phyloP scores from a whole-genome alignment of 1,139 yeast genomes.

The Yamadazyma dushanensis region DNA sequence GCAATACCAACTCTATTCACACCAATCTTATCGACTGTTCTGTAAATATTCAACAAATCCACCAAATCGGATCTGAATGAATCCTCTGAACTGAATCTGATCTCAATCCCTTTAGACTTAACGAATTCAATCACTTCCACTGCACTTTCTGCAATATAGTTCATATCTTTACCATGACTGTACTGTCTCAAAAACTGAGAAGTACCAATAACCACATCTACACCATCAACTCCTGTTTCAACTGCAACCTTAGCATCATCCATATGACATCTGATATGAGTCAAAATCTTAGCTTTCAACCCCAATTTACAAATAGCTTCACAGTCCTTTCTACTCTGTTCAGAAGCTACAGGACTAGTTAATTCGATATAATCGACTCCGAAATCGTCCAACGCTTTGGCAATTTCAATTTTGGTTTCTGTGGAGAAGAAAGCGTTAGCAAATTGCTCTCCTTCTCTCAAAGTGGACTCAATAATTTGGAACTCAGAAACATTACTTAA shows the following conservation, averaged over 20 bases:
- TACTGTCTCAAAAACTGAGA: slow-evolving; percentile 92
- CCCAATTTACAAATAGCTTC: slow-evolving; percentile 98
- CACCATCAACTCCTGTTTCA: slow-evolving; percentile 98
- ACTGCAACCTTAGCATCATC: slow-evolving; percentile 98
- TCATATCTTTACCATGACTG: slow-evolving; percentile 98
- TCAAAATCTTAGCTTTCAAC: slow-evolving; percentile 87
- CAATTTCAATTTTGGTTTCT: slow-evolving; percentile 95
- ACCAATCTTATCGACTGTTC: slow-evolving; percentile 96
- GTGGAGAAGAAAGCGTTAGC: slow-evolving; percentile 96
- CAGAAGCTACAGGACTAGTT: slow-evolving; percentile 97
- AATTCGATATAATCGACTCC: slow-evolving; percentile 98
- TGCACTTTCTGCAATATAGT: slow-evolving; percentile 94
- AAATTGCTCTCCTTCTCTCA: slow-evolving; percentile 98
- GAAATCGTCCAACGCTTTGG: slow-evolving; percentile 94
- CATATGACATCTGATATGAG: slow-evolving; percentile 97
- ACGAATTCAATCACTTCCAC: slow-evolving; percentile 96
- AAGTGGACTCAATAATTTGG: slow-evolving; percentile 91
- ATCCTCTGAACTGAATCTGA: slow-evolving; percentile 95
- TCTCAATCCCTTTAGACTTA: slow-evolving; percentile 95
- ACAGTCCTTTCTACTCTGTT: slow-evolving; percentile 90
- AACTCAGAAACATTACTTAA: slow-evolving; percentile 87
- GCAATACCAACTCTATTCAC: slow-evolving; percentile 99
- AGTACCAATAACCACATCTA: slow-evolving; percentile 97
- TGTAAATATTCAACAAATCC: slow-evolving; percentile 90
- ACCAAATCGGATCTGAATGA: slow-evolving; percentile 97